Conservation (phyloP, 768 basidiomycete species). For the Kwoniella botswanensis region DNA sequence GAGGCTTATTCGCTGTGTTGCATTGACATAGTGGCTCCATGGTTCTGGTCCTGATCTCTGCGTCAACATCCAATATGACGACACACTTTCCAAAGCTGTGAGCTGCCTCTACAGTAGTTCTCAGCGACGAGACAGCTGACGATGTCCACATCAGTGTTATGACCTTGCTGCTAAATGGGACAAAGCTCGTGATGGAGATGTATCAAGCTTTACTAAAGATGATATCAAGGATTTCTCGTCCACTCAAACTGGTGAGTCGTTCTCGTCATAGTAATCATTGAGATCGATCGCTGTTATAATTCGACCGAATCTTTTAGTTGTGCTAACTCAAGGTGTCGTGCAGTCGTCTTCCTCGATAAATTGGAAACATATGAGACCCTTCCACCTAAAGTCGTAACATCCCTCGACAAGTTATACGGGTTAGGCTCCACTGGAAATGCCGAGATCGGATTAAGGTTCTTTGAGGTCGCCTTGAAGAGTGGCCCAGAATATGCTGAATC, state of each 20-base stretch:
- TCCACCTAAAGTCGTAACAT: constrained; percentile 66
- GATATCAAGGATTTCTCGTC: constrained; percentile 73
- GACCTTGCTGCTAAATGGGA: constrained; percentile 77
- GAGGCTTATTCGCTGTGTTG: too few relatives aligned
- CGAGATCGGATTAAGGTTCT: constrained; percentile 79
- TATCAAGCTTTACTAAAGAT: constrained; percentile 64
- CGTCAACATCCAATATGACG: constrained; percentile 75
- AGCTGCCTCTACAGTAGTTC: constrained; percentile 3
- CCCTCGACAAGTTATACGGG: constrained; percentile 66
- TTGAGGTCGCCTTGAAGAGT: constrained; percentile 67
- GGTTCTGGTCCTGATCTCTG: constrained; percentile 78
- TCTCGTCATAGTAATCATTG: neutral
- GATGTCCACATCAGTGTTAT: constrained; percentile 59
- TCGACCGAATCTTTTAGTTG: neutral
- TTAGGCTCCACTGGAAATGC: constrained; percentile 70
- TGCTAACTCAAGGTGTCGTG: constrained; percentile 5
- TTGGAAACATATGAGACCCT: constrained; percentile 70
- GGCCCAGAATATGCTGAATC: constrained; percentile 54
- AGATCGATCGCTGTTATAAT: neutral
- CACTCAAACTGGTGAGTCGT: constrained; percentile 72
- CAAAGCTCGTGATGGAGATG: constrained; percentile 63
- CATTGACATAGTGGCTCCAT: constrained; percentile 68
- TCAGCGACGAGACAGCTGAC: constrained; percentile 1
- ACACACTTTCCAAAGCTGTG: constrained; percentile 70
- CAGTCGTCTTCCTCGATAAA: constrained; percentile 83